These are phyloP conservation scores for Carex cristatella DNA, from an alignment of 176 grass and related monocot species.

Conservation along the genomic window DNA sequence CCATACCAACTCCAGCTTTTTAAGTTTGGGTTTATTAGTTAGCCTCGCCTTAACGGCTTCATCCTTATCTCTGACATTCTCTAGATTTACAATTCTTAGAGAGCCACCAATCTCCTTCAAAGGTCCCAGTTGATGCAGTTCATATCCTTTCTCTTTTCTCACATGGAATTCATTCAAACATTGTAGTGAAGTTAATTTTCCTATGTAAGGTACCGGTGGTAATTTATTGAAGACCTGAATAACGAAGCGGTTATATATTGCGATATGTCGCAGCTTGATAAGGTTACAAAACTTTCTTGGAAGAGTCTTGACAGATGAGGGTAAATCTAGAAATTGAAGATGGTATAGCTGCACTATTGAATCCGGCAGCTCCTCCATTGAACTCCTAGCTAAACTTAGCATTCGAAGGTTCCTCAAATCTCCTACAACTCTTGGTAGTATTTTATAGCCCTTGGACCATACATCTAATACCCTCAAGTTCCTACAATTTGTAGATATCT, in stretches of 20 bases:
- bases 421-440: neutral
- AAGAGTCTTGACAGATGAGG: neutral
- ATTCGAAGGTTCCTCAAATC: neutral
- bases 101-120: no score
- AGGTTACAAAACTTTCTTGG: no score
- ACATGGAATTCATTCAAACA: neutral
- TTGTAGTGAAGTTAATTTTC: neutral
- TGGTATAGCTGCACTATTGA: conserved; percentile 12
- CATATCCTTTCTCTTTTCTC: neutral
- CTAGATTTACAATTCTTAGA: no score
- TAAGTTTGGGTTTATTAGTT: no score
- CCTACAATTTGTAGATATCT: neutral
- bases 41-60: no score
- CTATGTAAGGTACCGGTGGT: neutral
- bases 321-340: neutral
- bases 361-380: neutral
- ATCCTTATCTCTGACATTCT: no score
- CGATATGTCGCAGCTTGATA: no score
- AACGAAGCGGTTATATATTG: no score
- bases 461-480: conserved; percentile 3
- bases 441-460: neutral
- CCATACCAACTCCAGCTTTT: no score
- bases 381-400: neutral
- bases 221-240: no score
- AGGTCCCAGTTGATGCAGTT: no score